Conservation (phyloP, 192 early-diverging fungal genomes). For the Linnemannia elongata region DNA sequence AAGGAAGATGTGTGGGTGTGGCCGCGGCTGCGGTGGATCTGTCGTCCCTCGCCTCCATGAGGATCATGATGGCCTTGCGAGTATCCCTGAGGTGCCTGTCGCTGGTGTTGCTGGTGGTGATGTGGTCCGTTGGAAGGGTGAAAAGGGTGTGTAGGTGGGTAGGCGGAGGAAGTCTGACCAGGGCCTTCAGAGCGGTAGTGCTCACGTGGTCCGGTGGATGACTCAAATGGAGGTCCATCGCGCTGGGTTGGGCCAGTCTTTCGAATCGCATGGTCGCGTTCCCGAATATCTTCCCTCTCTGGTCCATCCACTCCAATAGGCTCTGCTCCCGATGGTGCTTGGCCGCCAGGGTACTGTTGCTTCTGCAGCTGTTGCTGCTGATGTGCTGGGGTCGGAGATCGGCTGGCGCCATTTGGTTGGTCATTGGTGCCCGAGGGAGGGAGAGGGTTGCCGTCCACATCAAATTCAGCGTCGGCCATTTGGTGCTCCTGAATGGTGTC, state of each 20-base stretch:
- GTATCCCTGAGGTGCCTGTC: not conserved
- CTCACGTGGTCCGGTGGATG: not conserved
- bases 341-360: not conserved
- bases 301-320: slow-evolving; percentile 1
- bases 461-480: slow-evolving; percentile 13
- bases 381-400: slow-evolving; percentile 2
- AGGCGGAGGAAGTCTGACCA: slow-evolving; percentile 5
- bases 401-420: not conserved
- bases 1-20: slow-evolving; percentile 46
- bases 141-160: slow-evolving; percentile 10
- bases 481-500: slow-evolving; percentile 55
- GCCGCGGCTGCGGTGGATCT: slow-evolving; percentile 31
- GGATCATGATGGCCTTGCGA: slow-evolving; percentile 20
- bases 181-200: not conserved
- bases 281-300: slow-evolving; percentile 1
- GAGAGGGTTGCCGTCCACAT: not conserved
- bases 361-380: slow-evolving; percentile 15
- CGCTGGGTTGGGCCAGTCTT: not conserved
- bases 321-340: slow-evolving; percentile 7
- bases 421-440: not conserved
- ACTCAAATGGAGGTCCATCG: slow-evolving; percentile 2
- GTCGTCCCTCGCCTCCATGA: slow-evolving; percentile 15
- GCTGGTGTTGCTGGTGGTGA: slow-evolving; percentile 24
- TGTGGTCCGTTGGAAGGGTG: slow-evolving; percentile 9
- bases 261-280: slow-evolving; percentile 5